Evolutionary conservation across 164 flowering plant species (phyloP).

Genomic region (Dillenia suffruticosa): DNA sequence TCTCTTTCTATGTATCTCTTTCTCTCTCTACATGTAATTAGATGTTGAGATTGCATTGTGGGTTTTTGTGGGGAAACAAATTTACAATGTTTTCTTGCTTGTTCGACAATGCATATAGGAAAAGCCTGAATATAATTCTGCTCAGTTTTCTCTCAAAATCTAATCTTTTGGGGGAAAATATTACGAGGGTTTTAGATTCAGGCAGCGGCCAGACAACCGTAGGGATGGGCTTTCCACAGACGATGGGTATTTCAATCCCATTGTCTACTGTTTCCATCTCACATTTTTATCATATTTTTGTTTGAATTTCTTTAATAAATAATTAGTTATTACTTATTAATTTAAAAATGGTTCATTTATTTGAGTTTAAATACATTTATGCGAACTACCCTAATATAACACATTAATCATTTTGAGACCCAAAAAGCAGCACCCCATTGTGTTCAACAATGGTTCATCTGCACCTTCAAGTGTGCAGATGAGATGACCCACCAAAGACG

Average conservation of each 20-base stretch:
- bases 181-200: neutral
- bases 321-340: too few relatives aligned
- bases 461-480: too few relatives aligned
- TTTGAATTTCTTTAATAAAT: neutral
- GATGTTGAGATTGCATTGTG: conserved; percentile 7
- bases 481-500: too few relatives aligned
- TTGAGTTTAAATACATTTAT: too few relatives aligned
- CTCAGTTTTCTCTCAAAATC: conserved; percentile 1
- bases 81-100: neutral
- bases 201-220: conserved; percentile 90
- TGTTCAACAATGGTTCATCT: too few relatives aligned
- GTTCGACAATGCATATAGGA: conserved; percentile 27
- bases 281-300: conserved; percentile 20
- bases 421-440: too few relatives aligned
- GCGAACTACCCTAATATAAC: too few relatives aligned
- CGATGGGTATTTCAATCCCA: conserved; percentile 25
- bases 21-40: too few relatives aligned
- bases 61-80: conserved; percentile 2
- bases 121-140: conserved; percentile 17
- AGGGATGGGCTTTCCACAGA: conserved; percentile 71
- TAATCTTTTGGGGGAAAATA: neutral
- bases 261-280: conserved; percentile 70
- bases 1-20: too few relatives aligned
- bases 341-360: too few relatives aligned
- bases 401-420: too few relatives aligned